These are phyloP conservation scores for Malus hybrid DNA, from an alignment of 331 rosid genomes.

Conservation along the genomic window DNA sequence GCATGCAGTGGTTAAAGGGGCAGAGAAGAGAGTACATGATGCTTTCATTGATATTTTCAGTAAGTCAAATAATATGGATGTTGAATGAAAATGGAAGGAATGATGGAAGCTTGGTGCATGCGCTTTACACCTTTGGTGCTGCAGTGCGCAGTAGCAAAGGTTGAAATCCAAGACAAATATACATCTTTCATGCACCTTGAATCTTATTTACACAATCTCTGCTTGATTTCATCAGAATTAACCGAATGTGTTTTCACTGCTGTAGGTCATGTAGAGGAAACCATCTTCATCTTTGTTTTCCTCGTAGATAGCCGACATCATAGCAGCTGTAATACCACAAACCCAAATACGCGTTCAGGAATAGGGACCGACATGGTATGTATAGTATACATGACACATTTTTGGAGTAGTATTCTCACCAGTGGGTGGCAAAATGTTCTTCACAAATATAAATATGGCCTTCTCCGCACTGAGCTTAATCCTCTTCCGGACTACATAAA, in stretches of 20 bases:
- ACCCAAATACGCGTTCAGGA: background rate
- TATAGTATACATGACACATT: background rate
- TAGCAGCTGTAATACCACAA: slow-evolving; percentile 28
- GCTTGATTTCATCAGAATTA: slow-evolving; percentile 2
- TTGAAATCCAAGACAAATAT: slow-evolving; percentile 8
- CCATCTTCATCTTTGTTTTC: slow-evolving; percentile 48
- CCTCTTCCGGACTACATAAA: slow-evolving; percentile 45
- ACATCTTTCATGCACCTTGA: slow-evolving; percentile 6
- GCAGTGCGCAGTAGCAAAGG: slow-evolving; percentile 6
- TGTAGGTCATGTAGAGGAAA: slow-evolving; percentile 48
- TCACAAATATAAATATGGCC: slow-evolving; percentile 44
- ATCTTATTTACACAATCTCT: slow-evolving; percentile 16
- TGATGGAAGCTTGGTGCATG: too few species aligned
- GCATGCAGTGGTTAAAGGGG: too few species aligned
- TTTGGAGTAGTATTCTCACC: slow-evolving; percentile 17
- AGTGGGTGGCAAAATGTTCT: slow-evolving; percentile 43
- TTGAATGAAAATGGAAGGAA: too few species aligned
- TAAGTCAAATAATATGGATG: too few species aligned
- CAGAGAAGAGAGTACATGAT: too few species aligned
- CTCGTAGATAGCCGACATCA: slow-evolving; percentile 49
- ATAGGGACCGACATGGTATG: background rate
- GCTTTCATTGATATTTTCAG: too few species aligned
- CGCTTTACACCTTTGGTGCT: background rate
- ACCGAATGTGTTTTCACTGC: slow-evolving; percentile 45
- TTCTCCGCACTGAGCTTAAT: slow-evolving; percentile 45